Percentiles rank a stretch among this genome's conserved stretches.
Conservation (phyloP, 495 filamentous ascomycete genomes). For the Penicillium salamii region DNA sequence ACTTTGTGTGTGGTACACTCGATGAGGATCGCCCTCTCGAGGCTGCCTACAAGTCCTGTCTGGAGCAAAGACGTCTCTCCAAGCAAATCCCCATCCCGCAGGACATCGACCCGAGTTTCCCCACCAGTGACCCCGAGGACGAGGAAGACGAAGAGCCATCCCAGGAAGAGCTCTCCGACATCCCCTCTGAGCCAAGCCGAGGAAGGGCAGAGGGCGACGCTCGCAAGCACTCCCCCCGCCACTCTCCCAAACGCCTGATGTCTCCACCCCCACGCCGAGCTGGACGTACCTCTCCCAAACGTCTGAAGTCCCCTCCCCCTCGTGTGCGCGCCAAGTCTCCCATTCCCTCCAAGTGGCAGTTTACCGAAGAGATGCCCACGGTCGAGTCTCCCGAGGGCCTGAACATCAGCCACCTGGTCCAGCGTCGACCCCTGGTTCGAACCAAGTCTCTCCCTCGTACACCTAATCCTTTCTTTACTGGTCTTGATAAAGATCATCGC, state of each 20-base stretch:
- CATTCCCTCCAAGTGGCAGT: slow-evolving; percentile 27
- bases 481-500: slow-evolving; percentile 33
- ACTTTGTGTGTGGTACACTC: slow-evolving; percentile 95
- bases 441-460: slow-evolving; percentile 79
- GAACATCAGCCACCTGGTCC: slow-evolving; percentile 59
- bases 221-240: slow-evolving; percentile 31
- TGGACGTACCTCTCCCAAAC: slow-evolving; percentile 66
- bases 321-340: slow-evolving; percentile 28
- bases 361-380: slow-evolving; percentile 25
- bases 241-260: slow-evolving; percentile 45
- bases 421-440: slow-evolving; percentile 58
- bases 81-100: slow-evolving; percentile 81
- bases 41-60: slow-evolving; percentile 81
- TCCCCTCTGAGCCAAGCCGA: slow-evolving; percentile 30
- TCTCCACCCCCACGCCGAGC: slow-evolving; percentile 65
- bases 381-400: slow-evolving; percentile 30
- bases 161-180: slow-evolving; percentile 46
- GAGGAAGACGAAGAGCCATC: slow-evolving; percentile 67
- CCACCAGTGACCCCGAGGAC: slow-evolving; percentile 86
- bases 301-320: slow-evolving; percentile 61
- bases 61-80: slow-evolving; percentile 74
- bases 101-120: slow-evolving; percentile 97
- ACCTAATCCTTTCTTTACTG: slow-evolving; percentile 63
- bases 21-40: slow-evolving; percentile 95
- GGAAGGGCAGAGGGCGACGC: slow-evolving; percentile 28